Percentiles rank a stretch among this genome's conserved stretches.
Evolutionary conservation across 257 asterid species (phyloP).

Genomic region (Henckelia pumila): DNA sequence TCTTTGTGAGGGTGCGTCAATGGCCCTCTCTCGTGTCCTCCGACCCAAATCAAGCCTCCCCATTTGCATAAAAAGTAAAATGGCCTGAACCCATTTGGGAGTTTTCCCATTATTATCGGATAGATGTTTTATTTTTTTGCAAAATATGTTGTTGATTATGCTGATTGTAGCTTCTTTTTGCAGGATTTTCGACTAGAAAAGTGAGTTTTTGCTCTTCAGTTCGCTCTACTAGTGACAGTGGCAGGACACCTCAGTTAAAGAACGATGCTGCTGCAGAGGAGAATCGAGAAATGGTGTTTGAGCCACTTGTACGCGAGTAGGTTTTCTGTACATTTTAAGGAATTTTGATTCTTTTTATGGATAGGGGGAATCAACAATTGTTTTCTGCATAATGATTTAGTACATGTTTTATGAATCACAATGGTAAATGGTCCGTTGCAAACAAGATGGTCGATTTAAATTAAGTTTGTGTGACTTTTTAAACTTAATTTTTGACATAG

Average conservation of each 20-base stretch:
- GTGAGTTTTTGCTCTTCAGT: constrained; percentile 22
- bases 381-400: neutral
- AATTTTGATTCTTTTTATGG: neutral
- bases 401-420: neutral
- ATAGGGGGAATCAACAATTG: neutral
- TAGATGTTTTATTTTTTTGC: neutral
- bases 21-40: constrained; percentile 48
- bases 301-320: constrained; percentile 32
- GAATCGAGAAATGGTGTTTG: constrained; percentile 20
- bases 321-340: constrained; percentile 1
- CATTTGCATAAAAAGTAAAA: constrained; percentile 32
- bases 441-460: neutral
- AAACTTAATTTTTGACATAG: constrained; percentile 2
- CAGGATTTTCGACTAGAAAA: constrained; percentile 34
- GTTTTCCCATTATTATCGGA: neutral
- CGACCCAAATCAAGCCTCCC: constrained; percentile 32
- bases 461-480: neutral
- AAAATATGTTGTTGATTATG: constrained; percentile 9
- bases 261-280: constrained; percentile 30
- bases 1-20: constrained; percentile 23
- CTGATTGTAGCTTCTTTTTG: constrained; percentile 13
- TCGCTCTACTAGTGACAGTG: constrained; percentile 26
- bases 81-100: constrained; percentile 15
- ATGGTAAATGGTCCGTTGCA: neutral
- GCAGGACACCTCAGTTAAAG: constrained; percentile 20